These are phyloP conservation scores for Fusarium circinatum DNA, from an alignment of 2,329 filamentous ascomycete species.

Conservation along the genomic window DNA sequence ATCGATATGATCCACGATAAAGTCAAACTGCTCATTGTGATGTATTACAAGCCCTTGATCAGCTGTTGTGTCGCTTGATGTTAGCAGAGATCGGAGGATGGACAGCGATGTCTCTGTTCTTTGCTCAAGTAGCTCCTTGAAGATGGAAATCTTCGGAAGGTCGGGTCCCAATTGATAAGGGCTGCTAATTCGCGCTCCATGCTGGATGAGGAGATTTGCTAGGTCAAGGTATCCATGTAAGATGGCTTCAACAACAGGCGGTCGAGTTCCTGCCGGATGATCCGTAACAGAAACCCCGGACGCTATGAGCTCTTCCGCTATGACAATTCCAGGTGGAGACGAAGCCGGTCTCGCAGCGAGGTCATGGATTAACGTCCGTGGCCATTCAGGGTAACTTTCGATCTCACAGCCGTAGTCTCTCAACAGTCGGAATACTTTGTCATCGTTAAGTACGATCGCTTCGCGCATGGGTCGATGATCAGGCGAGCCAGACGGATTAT, in stretches of 20 bases:
- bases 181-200: not conserved
- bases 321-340: not conserved
- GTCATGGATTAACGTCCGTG: not conserved
- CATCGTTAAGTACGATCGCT: not conserved
- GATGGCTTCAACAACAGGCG: not conserved
- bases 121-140: not conserved
- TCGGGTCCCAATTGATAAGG: not conserved
- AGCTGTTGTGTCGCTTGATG: fast-evolving
- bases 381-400: not conserved
- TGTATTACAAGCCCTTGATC: not conserved
- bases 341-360: not conserved
- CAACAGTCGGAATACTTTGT: not conserved
- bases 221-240: not conserved
- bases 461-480: not conserved
- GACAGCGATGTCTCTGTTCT: not conserved
- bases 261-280: not conserved
- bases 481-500: not conserved
- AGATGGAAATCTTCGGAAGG: not conserved
- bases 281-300: not conserved
- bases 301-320: not conserved
- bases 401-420: not conserved
- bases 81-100: not conserved
- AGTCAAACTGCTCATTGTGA: not conserved
- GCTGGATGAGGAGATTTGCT: not conserved
- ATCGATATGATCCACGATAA: not conserved